Conservation (phyloP, 768 basidiomycete species). For the Leccinum obscurum region DNA sequence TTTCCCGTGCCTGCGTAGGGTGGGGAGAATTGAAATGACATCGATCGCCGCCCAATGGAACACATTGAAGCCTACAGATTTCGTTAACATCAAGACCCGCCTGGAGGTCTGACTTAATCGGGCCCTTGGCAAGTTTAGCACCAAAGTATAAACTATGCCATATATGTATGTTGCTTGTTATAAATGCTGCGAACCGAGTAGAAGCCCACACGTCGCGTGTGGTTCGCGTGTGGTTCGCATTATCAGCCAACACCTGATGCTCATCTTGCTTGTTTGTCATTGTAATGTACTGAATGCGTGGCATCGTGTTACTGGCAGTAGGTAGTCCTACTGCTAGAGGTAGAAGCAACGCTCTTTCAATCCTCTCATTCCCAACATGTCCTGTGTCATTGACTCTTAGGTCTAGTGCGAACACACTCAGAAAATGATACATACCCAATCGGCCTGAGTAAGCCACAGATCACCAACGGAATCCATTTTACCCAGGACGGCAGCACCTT, state of each 20-base stretch:
- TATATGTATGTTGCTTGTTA: conserved; percentile 16
- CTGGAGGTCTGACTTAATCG: conserved; percentile 47
- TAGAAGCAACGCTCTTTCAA: conserved; percentile 83
- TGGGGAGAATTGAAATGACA: conserved; percentile 58
- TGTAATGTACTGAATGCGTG: conserved; percentile 17
- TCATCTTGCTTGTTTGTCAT: conserved; percentile 5
- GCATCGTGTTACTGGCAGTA: neutral
- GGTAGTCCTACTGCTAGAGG: conserved; percentile 48
- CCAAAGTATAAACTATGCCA: conserved; percentile 23
- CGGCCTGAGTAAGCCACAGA: conserved; percentile 81
- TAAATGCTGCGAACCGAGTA: conserved; percentile 9
- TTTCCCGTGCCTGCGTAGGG: conserved; percentile 34
- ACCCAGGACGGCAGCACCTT: conserved; percentile 87
- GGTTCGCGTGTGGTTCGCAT: conserved; percentile 1
- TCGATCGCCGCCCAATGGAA: conserved; percentile 49
- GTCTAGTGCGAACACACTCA: neutral
- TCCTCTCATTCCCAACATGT: conserved; percentile 75
- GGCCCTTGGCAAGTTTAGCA: neutral
- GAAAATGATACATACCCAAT: conserved; percentile 66
- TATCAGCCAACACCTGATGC: conserved; percentile 1
- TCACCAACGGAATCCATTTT: conserved; percentile 91
- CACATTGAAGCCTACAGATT: conserved; percentile 49
- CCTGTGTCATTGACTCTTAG: conserved; percentile 42
- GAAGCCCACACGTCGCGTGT: conserved; percentile 1
- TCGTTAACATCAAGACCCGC: conserved; percentile 52